phyloP scores from a whole-genome alignment of 306 rosid species.

The Castanea mollissima region DNA sequence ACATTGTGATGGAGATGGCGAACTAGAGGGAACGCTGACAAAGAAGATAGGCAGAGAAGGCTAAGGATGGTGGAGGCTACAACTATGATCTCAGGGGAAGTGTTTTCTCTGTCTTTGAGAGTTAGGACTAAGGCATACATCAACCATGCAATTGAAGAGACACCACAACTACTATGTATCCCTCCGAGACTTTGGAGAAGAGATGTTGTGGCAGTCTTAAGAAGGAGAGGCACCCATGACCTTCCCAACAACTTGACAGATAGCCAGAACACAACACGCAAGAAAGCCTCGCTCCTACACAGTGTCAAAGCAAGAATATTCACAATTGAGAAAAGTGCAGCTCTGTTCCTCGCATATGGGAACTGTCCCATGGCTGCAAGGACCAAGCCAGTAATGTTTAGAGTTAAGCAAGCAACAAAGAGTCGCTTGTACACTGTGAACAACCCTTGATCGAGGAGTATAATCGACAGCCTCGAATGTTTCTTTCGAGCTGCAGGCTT shows the following conservation, averaged over 20 bases:
- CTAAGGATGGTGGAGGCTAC: slow-evolving; percentile 49
- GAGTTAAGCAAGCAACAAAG: slow-evolving; percentile 38
- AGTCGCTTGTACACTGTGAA: slow-evolving; percentile 61
- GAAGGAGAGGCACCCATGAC: slow-evolving; percentile 43
- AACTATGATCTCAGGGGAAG: slow-evolving; percentile 40
- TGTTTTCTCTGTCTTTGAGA: slow-evolving; percentile 27
- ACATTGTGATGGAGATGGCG: slow-evolving; percentile 72
- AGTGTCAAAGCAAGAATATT: slow-evolving; percentile 59
- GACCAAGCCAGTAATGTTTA: slow-evolving; percentile 43
- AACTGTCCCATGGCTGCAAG: slow-evolving; percentile 47
- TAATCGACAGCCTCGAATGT: slow-evolving; percentile 45
- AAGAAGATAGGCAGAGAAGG: slow-evolving; percentile 55
- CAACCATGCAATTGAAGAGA: slow-evolving; percentile 74
- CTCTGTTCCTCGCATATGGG: slow-evolving; percentile 42
- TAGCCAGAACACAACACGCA: slow-evolving; percentile 49
- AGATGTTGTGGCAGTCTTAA: slow-evolving; percentile 57
- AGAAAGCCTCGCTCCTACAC: slow-evolving; percentile 53
- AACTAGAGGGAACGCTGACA: slow-evolving; percentile 64
- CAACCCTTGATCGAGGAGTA: slow-evolving; percentile 60
- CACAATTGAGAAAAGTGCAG: slow-evolving; percentile 56
- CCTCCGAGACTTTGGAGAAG: slow-evolving; percentile 73
- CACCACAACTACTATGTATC: slow-evolving; percentile 72
- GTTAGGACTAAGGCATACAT: slow-evolving; percentile 47
- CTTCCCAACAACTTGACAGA: slow-evolving; percentile 46
- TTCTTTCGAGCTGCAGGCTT: slow-evolving; percentile 16